These are phyloP conservation scores for Cyberlindnera japonica DNA, from an alignment of 805 yeast genomes.

Conservation along the genomic window DNA sequence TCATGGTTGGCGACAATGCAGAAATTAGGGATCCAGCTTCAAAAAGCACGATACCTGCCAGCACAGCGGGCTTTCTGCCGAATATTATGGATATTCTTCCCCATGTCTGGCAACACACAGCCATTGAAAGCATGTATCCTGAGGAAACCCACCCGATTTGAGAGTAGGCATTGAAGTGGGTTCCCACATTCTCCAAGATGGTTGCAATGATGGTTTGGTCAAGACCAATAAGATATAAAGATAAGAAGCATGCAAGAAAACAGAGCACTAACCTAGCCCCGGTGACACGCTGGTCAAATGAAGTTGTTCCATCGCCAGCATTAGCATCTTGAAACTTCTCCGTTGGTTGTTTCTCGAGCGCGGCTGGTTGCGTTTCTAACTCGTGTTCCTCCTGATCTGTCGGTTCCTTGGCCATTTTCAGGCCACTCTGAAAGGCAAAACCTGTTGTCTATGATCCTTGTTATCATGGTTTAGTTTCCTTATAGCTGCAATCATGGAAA, in stretches of 20 bases:
- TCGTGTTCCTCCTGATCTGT: no score
- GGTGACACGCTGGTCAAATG: constrained; percentile 17
- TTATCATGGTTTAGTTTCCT: no score
- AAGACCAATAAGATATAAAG: constrained; percentile 40
- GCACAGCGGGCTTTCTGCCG: constrained; percentile 50
- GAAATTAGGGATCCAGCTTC: constrained; percentile 59
- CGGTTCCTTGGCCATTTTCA: no score
- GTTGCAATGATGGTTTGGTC: constrained; percentile 58
- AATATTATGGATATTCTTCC: constrained; percentile 53
- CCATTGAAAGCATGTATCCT: constrained; percentile 52
- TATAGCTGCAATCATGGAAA: no score
- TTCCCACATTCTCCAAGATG: constrained; percentile 40
- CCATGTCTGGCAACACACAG: constrained; percentile 51
- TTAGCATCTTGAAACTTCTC: constrained; percentile 19
- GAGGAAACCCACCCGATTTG: constrained; percentile 57
- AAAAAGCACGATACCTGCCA: constrained; percentile 46
- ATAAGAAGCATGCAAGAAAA: constrained; percentile 21
- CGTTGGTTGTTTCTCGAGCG: background rate
- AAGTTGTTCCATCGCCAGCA: constrained; percentile 25
- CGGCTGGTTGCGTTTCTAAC: background rate
- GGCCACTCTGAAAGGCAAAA: no score
- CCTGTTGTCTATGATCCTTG: no score
- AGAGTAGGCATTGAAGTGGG: constrained; percentile 44
- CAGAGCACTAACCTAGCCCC: constrained; percentile 14
- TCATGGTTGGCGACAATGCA: constrained; percentile 53